Conservation (phyloP, 768 basidiomycete species). For the Xerocomellus dryophilus region DNA sequence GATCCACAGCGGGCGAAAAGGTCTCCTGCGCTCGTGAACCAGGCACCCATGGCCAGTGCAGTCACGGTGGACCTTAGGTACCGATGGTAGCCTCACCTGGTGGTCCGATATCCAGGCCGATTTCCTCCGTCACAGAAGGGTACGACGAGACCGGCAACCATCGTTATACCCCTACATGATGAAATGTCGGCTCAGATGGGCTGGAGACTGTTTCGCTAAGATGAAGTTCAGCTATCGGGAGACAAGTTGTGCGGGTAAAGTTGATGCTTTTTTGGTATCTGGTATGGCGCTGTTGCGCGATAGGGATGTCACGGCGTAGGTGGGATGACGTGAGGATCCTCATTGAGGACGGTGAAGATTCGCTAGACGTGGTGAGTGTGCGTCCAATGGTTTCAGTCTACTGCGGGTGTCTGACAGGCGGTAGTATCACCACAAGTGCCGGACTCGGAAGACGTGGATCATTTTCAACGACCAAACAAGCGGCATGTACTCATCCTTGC, state of each 20-base stretch:
- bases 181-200: constrained; percentile 6
- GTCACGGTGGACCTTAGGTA: background rate
- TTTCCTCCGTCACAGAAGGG: constrained; percentile 25
- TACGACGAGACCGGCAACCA: constrained; percentile 20
- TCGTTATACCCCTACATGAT: constrained; percentile 23
- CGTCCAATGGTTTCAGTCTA: no score
- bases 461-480: background rate
- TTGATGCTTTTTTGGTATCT: background rate
- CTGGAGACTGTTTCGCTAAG: constrained; percentile 14
- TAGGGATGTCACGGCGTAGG: no score
- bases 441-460: no score
- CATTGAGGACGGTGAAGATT: no score
- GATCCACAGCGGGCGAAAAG: constrained; percentile 21
- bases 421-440: no score
- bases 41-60: constrained; percentile 14
- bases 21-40: constrained; percentile 17
- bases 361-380: constrained; percentile 8
- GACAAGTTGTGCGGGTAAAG: constrained; percentile 20
- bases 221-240: background rate
- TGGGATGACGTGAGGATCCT: no score
- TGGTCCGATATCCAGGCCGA: constrained; percentile 15
- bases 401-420: no score
- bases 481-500: no score
- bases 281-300: background rate
- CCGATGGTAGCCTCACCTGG: constrained; percentile 14